Conservation (phyloP, 495 filamentous ascomycete genomes). For the Immersiella caudata region DNA sequence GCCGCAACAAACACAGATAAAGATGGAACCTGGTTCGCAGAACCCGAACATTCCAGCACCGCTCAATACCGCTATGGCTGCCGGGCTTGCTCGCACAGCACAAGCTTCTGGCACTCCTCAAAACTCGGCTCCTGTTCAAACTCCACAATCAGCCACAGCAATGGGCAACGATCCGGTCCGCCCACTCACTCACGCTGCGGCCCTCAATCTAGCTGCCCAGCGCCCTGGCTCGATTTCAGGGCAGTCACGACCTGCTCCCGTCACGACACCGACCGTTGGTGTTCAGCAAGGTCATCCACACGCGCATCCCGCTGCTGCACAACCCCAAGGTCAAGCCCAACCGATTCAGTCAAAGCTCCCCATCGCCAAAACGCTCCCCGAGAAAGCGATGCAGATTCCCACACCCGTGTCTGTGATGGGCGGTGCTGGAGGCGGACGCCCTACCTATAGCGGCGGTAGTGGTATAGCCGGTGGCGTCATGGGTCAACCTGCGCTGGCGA, state of each 20-base stretch:
- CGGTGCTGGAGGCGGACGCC: slow-evolving; percentile 66
- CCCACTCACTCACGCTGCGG: slow-evolving; percentile 51
- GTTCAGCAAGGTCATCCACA: slow-evolving; percentile 54
- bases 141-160: slow-evolving; percentile 52
- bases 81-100: slow-evolving; percentile 42
- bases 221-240: slow-evolving; percentile 42
- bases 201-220: slow-evolving; percentile 49
- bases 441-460: slow-evolving; percentile 75
- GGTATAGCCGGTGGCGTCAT: slow-evolving; percentile 74
- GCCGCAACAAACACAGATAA: slow-evolving; percentile 29
- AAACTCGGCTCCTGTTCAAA: slow-evolving; percentile 46
- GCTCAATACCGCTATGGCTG: slow-evolving; percentile 50
- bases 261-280: slow-evolving; percentile 30
- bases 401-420: slow-evolving; percentile 61
- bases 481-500: slow-evolving; percentile 81
- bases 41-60: slow-evolving; percentile 36
- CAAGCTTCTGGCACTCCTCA: slow-evolving; percentile 48
- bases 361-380: slow-evolving; percentile 78
- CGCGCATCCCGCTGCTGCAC: slow-evolving; percentile 46
- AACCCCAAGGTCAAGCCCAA: slow-evolving; percentile 36
- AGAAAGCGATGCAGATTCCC: slow-evolving; percentile 61
- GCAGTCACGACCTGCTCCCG: slow-evolving; percentile 3
- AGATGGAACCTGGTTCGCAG: slow-evolving; percentile 16
- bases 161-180: slow-evolving; percentile 43
- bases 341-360: slow-evolving; percentile 58